Evolutionary conservation across 345 rosid species (phyloP).

Genomic region (Populus simonii): DNA sequence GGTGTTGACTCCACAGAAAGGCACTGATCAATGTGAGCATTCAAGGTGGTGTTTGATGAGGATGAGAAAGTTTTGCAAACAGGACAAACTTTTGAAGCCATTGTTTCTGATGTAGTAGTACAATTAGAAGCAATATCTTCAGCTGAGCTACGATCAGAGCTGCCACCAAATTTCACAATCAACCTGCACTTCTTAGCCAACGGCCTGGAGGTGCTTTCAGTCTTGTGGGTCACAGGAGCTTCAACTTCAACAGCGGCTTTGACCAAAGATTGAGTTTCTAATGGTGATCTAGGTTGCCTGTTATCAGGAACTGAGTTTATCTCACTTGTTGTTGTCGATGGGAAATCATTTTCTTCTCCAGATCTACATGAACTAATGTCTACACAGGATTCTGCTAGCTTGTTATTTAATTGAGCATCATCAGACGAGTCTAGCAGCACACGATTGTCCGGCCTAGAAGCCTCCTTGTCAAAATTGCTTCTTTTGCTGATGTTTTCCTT

Average conservation of each 20-base stretch:
- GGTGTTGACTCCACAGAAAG: conserved; percentile 66
- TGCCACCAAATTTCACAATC: conserved; percentile 66
- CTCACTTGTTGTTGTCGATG: conserved; percentile 47
- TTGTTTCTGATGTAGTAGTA: conserved; percentile 57
- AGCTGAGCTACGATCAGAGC: conserved; percentile 51
- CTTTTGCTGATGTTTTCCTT: conserved; percentile 24
- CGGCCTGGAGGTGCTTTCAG: conserved; percentile 36
- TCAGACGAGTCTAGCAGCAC: conserved; percentile 27
- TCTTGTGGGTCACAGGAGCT: conserved; percentile 30
- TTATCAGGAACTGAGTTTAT: conserved; percentile 43
- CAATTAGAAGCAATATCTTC: conserved; percentile 67
- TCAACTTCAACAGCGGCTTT: conserved; percentile 32
- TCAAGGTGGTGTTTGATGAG: conserved; percentile 92
- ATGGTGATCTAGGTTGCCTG: conserved; percentile 37
- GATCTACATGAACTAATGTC: conserved; percentile 40
- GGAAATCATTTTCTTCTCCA: conserved; percentile 52
- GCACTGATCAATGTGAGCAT: conserved; percentile 99
- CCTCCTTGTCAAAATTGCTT: conserved; percentile 25
- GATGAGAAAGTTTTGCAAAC: conserved; percentile 96
- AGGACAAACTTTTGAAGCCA: conserved; percentile 93
- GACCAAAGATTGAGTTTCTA: conserved; percentile 29
- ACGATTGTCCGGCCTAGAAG: conserved; percentile 25
- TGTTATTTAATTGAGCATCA: conserved; percentile 28
- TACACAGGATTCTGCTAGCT: conserved; percentile 35
- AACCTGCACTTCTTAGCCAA: conserved; percentile 63